These are phyloP conservation scores for Corymbia citriodora DNA, from an alignment of 441 rosid genomes.

Conservation along the genomic window DNA sequence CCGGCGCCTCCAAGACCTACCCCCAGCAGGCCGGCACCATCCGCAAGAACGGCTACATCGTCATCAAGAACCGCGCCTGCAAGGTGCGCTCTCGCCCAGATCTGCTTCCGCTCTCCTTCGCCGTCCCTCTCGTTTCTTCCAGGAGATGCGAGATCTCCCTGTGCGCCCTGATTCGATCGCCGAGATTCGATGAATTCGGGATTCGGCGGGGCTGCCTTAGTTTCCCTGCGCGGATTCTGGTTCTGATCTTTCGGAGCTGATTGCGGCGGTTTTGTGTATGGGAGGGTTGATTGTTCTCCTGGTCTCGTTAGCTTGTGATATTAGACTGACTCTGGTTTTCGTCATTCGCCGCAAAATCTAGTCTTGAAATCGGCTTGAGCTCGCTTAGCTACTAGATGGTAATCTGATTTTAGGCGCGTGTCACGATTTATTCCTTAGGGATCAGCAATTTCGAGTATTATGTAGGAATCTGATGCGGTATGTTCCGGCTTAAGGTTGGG, in stretches of 20 bases:
- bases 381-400: background rate
- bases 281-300: background rate
- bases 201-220: background rate
- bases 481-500: background rate
- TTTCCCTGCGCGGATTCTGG: background rate
- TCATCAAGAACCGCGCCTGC: constrained; percentile 14
- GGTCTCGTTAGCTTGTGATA: too few relatives aligned
- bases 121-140: background rate
- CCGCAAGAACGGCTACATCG: constrained; percentile 18
- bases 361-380: background rate
- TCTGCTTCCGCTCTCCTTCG: background rate
- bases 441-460: background rate
- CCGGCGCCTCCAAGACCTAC: constrained; percentile 15
- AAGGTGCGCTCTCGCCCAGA: background rate
- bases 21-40: constrained; percentile 17
- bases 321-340: background rate
- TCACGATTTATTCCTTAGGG: background rate
- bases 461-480: background rate
- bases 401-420: background rate
- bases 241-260: background rate
- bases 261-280: background rate
- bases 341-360: background rate
- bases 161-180: too few relatives aligned
- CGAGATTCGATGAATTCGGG: background rate
- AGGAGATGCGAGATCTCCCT: too few relatives aligned